A percentile compares a stretch with the other conserved stretches of the same genome.
These are phyloP conservation scores for Coemansia sp. DNA, from an alignment of 192 early-diverging fungal genomes.

Conservation along the genomic window DNA sequence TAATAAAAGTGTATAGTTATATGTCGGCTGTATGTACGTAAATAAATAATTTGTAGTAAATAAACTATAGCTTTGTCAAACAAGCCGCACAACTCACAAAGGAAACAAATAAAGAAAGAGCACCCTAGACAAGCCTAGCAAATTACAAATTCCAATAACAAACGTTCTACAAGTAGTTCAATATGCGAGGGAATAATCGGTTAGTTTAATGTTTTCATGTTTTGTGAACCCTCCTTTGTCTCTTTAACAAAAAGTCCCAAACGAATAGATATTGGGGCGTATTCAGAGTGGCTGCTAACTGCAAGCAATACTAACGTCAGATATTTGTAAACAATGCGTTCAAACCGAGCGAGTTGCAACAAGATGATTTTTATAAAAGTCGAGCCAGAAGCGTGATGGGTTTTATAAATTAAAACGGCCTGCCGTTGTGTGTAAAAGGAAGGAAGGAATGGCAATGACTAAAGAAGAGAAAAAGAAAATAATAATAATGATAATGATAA, in stretches of 20 bases:
- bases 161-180: not conserved
- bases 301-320: not conserved
- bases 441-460: not conserved
- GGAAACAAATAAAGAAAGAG: not conserved
- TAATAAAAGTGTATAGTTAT: not conserved
- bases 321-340: not conserved
- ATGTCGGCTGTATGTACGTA: constrained; percentile 11
- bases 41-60: constrained; percentile 2
- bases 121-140: not conserved
- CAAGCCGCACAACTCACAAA: constrained; percentile 2
- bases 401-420: constrained; percentile 12
- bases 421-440: not conserved
- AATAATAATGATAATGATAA: too few species aligned
- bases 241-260: too few species aligned
- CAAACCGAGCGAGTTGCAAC: not conserved
- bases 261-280: too few species aligned
- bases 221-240: not conserved
- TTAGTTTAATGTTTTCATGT: not conserved
- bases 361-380: not conserved
- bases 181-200: not conserved
- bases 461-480: not conserved
- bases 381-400: not conserved
- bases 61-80: not conserved
- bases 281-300: not conserved
- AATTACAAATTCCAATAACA: not conserved